These are phyloP conservation scores for Candida ulmi DNA, from an alignment of 805 yeast species.

Conservation along the genomic window DNA sequence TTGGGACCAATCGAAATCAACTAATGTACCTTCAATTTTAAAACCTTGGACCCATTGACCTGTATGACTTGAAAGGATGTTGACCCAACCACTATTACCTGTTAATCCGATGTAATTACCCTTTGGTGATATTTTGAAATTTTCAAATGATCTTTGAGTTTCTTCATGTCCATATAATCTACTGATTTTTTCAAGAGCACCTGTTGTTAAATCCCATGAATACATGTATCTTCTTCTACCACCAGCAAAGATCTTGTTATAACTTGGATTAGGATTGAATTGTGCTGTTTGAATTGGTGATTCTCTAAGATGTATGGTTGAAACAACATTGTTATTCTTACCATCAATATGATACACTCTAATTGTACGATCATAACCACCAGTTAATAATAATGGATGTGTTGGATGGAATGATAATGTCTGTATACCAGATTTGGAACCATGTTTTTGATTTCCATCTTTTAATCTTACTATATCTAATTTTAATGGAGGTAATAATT, in stretches of 20 bases:
- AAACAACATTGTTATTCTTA: slow-evolving; percentile 69
- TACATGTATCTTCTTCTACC: slow-evolving; percentile 92
- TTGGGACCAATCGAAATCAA: slow-evolving; percentile 68
- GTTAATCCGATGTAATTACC: slow-evolving; percentile 70
- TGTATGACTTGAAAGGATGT: slow-evolving; percentile 64
- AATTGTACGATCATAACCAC: slow-evolving; percentile 87
- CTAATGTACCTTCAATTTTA: slow-evolving; percentile 80
- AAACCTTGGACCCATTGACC: slow-evolving; percentile 89
- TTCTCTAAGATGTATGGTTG: slow-evolving; percentile 72
- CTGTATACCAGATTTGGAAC: slow-evolving; percentile 79
- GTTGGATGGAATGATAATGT: slow-evolving; percentile 77
- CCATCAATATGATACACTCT: slow-evolving; percentile 91
- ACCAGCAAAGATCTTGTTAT: slow-evolving; percentile 64
- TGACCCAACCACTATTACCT: slow-evolving; percentile 91
- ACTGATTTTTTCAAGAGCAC: slow-evolving; percentile 75
- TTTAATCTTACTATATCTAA: slow-evolving; percentile 77
- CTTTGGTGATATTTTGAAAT: slow-evolving; percentile 68
- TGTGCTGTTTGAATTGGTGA: slow-evolving; percentile 76
- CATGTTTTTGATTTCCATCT: slow-evolving; percentile 73
- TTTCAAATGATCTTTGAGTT: slow-evolving; percentile 81
- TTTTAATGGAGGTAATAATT: slow-evolving; percentile 60
- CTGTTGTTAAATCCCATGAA: slow-evolving; percentile 79
- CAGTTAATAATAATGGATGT: slow-evolving; percentile 79
- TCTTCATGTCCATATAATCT: slow-evolving; percentile 89
- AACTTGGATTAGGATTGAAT: slow-evolving; percentile 47